Conservation (phyloP, 164 flowering plant genomes). For the Liriodendron chinense region DNA sequence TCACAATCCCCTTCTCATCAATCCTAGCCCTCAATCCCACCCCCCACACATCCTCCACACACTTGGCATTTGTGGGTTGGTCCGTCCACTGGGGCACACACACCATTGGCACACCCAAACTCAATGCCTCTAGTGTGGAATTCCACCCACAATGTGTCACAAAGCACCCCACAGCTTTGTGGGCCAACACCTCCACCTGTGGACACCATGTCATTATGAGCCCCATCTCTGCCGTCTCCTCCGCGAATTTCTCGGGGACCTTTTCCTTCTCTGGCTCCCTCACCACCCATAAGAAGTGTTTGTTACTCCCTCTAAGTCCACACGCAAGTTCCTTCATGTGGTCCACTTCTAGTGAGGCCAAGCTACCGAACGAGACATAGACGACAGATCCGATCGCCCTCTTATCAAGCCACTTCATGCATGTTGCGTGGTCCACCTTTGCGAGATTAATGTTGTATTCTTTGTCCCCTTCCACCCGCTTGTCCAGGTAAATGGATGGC, state of each 20-base stretch:
- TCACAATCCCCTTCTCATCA: conserved; percentile 16
- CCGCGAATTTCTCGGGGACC: conserved; percentile 19
- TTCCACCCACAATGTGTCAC: conserved; percentile 63
- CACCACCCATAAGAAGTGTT: conserved; percentile 35
- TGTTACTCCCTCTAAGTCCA: conserved; percentile 11
- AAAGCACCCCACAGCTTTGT: conserved; percentile 30
- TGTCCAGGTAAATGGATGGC: conserved; percentile 33
- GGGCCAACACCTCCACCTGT: conserved; percentile 19
- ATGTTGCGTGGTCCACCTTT: conserved; percentile 9
- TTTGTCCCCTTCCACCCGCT: conserved; percentile 16
- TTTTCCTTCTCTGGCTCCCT: conserved; percentile 21
- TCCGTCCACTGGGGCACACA: conserved; percentile 47
- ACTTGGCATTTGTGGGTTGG: conserved; percentile 22
- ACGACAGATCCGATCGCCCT: conserved; percentile 23
- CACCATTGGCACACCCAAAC: conserved; percentile 51
- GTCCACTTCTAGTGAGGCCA: conserved; percentile 8
- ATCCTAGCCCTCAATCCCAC: conserved; percentile 18
- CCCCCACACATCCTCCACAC: conserved; percentile 19
- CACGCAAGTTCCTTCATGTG: conserved; percentile 34
- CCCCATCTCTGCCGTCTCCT: conserved; percentile 19
- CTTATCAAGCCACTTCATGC: conserved; percentile 27
- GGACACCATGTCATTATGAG: conserved; percentile 24
- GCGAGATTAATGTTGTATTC: conserved; percentile 26
- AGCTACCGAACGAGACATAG: conserved; percentile 36
- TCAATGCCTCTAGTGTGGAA: conserved; percentile 44